Evolutionary conservation across 2,329 filamentous ascomycete species (phyloP).

Genomic region (Chaetomiaceae sp.): DNA sequence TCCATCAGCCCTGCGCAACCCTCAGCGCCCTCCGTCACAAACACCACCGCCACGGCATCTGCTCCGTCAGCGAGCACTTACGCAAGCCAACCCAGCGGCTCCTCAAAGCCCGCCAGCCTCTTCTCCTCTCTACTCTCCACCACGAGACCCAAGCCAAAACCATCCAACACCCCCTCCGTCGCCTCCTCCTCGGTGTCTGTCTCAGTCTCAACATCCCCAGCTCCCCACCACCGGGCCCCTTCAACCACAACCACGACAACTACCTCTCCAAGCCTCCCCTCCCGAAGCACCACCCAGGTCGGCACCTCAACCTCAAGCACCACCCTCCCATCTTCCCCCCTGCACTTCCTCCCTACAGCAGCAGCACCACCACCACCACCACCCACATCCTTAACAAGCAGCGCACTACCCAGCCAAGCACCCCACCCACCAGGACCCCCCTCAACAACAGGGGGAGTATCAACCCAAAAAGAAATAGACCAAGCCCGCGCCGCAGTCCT

Average conservation of each 20-base stretch:
- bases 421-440: not conserved
- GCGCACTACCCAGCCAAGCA: not conserved
- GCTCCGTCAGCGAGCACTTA: not conserved
- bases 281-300: not conserved
- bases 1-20: conserved; percentile 10
- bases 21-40: conserved; percentile 18
- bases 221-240: not conserved
- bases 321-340: not conserved
- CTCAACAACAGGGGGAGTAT: conserved; percentile 21
- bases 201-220: not conserved
- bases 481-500: conserved; percentile 57
- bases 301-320: not conserved
- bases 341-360: not conserved
- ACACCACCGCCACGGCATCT: conserved; percentile 13
- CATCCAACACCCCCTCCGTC: not conserved
- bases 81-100: not conserved
- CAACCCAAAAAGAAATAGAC: conserved; percentile 39
- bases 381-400: not conserved
- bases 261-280: not conserved
- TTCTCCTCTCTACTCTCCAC: conserved; percentile 8
- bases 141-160: not conserved
- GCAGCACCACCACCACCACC: not conserved
- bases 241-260: not conserved
- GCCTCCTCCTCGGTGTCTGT: conserved; percentile 7
- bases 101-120: not conserved